phyloP scores from a whole-genome alignment of 1,284 basidiomycete genomes.

The Marasmius fiardii region DNA sequence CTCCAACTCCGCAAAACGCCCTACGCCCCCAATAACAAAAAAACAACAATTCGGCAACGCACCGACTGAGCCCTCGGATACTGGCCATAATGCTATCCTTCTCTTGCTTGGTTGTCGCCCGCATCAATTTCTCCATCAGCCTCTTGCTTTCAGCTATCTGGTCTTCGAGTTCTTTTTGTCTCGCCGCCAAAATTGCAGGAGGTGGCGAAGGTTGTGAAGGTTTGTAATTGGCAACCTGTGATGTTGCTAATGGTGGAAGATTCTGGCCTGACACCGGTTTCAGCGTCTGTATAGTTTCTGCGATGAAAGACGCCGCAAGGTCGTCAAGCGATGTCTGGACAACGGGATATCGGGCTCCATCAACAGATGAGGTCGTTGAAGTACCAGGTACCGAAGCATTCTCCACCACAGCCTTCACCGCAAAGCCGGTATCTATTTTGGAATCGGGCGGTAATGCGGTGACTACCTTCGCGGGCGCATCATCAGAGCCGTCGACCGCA shows the following conservation, averaged over 20 bases:
- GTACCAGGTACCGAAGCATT: neutral
- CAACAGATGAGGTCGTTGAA: slow-evolving; percentile 13
- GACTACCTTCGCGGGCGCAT: neutral
- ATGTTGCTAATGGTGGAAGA: neutral
- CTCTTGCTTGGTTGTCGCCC: neutral
- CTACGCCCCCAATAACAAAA: too few relatives aligned
- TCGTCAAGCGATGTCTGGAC: slow-evolving; percentile 35
- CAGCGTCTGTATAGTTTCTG: slow-evolving; percentile 46
- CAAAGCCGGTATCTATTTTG: neutral
- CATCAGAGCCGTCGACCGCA: neutral
- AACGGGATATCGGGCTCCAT: neutral
- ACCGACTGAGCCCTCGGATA: neutral
- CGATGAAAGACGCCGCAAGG: slow-evolving; percentile 51
- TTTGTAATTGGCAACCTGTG: neutral
- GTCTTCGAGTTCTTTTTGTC: slow-evolving; percentile 17
- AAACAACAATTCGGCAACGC: too few relatives aligned
- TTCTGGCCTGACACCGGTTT: slow-evolving; percentile 21
- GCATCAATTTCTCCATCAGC: slow-evolving; percentile 16
- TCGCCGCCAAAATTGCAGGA: slow-evolving; percentile 10
- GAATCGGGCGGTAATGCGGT: neutral
- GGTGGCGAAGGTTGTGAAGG: neutral
- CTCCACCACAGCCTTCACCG: neutral
- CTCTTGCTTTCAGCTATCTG: slow-evolving; percentile 19
- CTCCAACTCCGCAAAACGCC: too few relatives aligned
- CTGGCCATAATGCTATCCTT: neutral